Evolutionary conservation across 139 green algal species (phyloP), one percentile per base, ranked within the genome.

Genomic region (Trebouxia sp.): DNA sequence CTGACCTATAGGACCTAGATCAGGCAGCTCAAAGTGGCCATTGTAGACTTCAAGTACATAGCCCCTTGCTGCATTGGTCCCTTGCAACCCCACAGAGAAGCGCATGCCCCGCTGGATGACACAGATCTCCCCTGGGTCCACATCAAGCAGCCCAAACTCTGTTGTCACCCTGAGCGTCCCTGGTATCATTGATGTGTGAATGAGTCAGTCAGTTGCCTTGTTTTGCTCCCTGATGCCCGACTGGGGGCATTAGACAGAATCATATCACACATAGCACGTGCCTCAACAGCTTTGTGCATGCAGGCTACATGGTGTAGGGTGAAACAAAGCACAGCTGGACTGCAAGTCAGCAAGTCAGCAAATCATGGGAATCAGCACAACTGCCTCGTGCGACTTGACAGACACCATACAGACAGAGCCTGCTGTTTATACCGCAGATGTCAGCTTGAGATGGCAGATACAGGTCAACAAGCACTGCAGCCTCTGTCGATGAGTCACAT

Each of bases 1-100:
- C 69, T 37, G 37, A 94, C 93, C 95, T 30, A 98, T 97, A 9
- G 91, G 93, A 6, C 95, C 95, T 66, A 98, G 89, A 38, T 98
- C 94, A 6, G 95, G 95, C 77, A 98, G 91, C 78, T 81, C 47
- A 80, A 98, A 98, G 87, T 97, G 92, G 11, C 90, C 89, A 4
- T 80, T 75, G 84, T 96, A 98, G 9, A 97, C 82, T 83, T 98
- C 95, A 65, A 98, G 88, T 37, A 98, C 85, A 56, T 98, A 98
- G 1, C 95, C 95, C 0, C 94, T 75, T 5, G 88, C 91, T 26
- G 37, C 65, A 50, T 58, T 53, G 5, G 28, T 82, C 15, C n/a
- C 80, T 28, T 87, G 76, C 65, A 98, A 87, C 22, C 56, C 84
- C 77, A 98, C 91, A 3, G 85, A 84, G 82, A 98, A 98, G 39